phyloP scores from a whole-genome alignment of 805 yeast genomes.

The Millerozyma acaciae region DNA sequence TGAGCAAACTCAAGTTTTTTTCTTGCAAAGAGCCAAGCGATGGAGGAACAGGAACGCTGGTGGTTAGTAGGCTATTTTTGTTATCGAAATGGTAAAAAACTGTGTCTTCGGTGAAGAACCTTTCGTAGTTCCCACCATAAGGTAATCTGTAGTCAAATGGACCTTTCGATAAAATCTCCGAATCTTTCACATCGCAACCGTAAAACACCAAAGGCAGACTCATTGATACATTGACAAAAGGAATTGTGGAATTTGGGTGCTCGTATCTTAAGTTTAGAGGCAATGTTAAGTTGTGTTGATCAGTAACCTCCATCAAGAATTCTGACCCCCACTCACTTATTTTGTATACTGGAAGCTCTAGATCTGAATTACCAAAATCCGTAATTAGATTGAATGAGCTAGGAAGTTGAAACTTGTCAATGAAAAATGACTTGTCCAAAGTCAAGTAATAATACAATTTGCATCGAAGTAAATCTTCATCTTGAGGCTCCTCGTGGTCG shows the following conservation, averaged over 20 bases:
- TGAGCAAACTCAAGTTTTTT: too few relatives aligned
- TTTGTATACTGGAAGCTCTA: slow-evolving; percentile 39
- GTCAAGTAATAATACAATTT: slow-evolving; percentile 30
- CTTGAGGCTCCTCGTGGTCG: slow-evolving; percentile 12
- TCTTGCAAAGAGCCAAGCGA: background rate
- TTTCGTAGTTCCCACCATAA: slow-evolving; percentile 33
- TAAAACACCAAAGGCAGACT: slow-evolving; percentile 29
- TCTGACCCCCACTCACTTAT: slow-evolving; percentile 39
- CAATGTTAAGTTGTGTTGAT: slow-evolving; percentile 15
- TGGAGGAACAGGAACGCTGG: background rate
- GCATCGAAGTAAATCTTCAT: slow-evolving; percentile 27
- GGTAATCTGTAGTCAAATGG: slow-evolving; percentile 31
- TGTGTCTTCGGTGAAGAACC: slow-evolving; percentile 37
- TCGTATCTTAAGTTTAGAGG: slow-evolving; percentile 41
- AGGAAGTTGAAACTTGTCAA: slow-evolving; percentile 38
- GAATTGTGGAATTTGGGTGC: slow-evolving; percentile 17
- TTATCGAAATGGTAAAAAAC: slow-evolving; percentile 32
- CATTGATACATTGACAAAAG: slow-evolving; percentile 11
- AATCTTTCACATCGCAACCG: slow-evolving; percentile 33
- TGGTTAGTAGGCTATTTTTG: background rate
- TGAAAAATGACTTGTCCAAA: slow-evolving; percentile 28
- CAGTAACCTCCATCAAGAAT: slow-evolving; percentile 24
- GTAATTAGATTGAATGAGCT: slow-evolving; percentile 18
- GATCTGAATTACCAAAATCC: slow-evolving; percentile 29
- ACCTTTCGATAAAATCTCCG: slow-evolving; percentile 25